Base-by-base conservation (phyloP, 345 rosid genomes). In the Linum usitatissimum region DNA sequence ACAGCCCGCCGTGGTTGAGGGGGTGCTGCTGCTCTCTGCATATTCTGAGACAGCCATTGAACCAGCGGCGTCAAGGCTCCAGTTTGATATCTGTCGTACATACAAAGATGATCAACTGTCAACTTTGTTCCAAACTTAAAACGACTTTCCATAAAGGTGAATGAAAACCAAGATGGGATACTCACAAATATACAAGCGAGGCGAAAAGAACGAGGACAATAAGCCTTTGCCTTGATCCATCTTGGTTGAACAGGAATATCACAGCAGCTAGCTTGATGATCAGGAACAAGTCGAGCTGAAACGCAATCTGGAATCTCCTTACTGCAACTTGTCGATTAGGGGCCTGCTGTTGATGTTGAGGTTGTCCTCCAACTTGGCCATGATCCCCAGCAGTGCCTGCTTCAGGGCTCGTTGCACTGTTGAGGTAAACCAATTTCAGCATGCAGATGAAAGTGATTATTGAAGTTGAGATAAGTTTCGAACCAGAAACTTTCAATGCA, bases 11-110 rank as follows among this genome's bases (percentile, higher is more conserved):
- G 88, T 56, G 79, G 91, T 54, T 54, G 83, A 64, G 97, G 96
- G 70, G 96, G 96, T 15, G 84, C 84, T 55, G 95, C 99, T 19
- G 96, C 97, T 76, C 99, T 94, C 61, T 85, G 95, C 99, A 90
- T 94, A 65, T 96, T 89, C 75, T 88, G 96, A 15, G 97, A 86
- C 55, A 94, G 92, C 99, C 96, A 82, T 66, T 85, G 79, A 30
- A 90, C 73, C 68, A 94, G 75, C 1, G 99, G 97, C 53, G 99
- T 77, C 31, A 94, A 90, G 64, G 95, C 99, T 67, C 97, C 99
- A 51, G 97, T 90, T 78, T 90, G 97, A 76, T 94, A 90, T 66
- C 99, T 94, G 80, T 74, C 75, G 53, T 31, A 68, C 60, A 61
- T 56, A 70, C 5, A 34, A 34, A 1, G 38, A 34, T 3, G 0